Conservation (phyloP, 306 rosid species). For the Rosa multiflora region DNA sequence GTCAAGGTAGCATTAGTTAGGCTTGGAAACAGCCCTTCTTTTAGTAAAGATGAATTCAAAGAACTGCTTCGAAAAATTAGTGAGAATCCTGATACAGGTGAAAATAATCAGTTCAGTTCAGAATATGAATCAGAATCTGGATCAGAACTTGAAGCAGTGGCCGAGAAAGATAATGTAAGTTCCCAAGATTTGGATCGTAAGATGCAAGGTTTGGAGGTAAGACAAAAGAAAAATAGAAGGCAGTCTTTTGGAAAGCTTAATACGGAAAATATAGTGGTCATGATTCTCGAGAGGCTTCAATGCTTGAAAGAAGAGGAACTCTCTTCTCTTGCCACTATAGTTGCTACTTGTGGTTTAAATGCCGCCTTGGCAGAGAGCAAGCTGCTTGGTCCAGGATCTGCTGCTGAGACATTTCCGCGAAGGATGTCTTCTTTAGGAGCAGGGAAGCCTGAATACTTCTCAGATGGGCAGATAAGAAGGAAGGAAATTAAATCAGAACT, state of each 20-base stretch:
- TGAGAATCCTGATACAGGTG: slow-evolving; percentile 74
- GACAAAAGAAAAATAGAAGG: slow-evolving; percentile 54
- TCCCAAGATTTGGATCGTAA: slow-evolving; percentile 43
- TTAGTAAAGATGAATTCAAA: slow-evolving; percentile 66
- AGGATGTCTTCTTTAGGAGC: slow-evolving; percentile 47
- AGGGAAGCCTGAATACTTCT: slow-evolving; percentile 33
- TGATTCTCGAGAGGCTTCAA: slow-evolving; percentile 81
- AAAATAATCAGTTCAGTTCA: slow-evolving; percentile 42
- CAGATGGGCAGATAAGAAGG: slow-evolving; percentile 44
- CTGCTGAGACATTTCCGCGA: slow-evolving; percentile 40
- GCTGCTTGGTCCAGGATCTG: slow-evolving; percentile 42
- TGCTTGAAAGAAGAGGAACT: slow-evolving; percentile 82
- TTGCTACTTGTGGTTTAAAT: slow-evolving; percentile 87
- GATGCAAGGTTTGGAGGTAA: slow-evolving; percentile 33
- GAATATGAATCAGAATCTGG: slow-evolving; percentile 64
- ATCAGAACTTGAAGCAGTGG: slow-evolving; percentile 44
- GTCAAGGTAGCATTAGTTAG: slow-evolving; percentile 71
- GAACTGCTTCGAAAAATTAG: slow-evolving; percentile 72
- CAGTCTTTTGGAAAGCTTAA: slow-evolving; percentile 52
- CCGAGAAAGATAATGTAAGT: slow-evolving; percentile 32
- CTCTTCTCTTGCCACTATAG: slow-evolving; percentile 89
- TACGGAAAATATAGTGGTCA: slow-evolving; percentile 54
- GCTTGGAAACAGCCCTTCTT: slow-evolving; percentile 74
- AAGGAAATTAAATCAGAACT: slow-evolving; percentile 55
- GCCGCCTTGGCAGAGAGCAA: slow-evolving; percentile 82